Conservation (phyloP, 2,329 filamentous ascomycete genomes). For the Metarhizium guizhouense region DNA sequence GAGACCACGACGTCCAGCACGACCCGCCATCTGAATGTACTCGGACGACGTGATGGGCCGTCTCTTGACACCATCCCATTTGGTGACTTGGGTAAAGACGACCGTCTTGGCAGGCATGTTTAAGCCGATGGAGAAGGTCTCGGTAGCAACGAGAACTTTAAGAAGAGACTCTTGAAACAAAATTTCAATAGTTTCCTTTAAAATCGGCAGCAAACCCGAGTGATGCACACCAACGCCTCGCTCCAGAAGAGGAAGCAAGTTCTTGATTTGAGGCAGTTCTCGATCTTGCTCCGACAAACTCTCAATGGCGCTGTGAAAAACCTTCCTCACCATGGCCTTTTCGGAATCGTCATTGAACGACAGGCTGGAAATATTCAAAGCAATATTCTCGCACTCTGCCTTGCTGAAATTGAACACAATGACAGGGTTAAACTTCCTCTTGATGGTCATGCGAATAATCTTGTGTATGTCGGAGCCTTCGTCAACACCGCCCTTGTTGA, state of each 20-base stretch:
- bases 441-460: conserved; percentile 98
- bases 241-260: conserved; percentile 80
- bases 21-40: conserved; percentile 98
- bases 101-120: conserved; percentile 99
- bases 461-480: conserved; percentile 83
- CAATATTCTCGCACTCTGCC: conserved; percentile 86
- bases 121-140: conserved; percentile 95
- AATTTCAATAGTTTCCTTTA: conserved; percentile 98
- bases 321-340: conserved; percentile 86
- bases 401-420: conserved; percentile 99
- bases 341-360: conserved; percentile 96
- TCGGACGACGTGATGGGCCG: conserved; percentile 89
- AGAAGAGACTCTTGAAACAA: conserved; percentile 96
- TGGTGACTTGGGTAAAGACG: conserved; percentile 94
- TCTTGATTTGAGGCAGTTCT: conserved; percentile 77
- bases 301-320: conserved; percentile 89
- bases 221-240: conserved; percentile 96
- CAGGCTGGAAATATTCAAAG: conserved; percentile 75
- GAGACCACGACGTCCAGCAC: conserved; percentile 91
- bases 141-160: conserved; percentile 95
- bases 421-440: conserved; percentile 93
- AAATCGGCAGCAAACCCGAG: conserved; percentile 84
- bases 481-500: conserved; percentile 75
- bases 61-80: conserved; percentile 77
- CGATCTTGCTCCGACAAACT: conserved; percentile 89